These are phyloP conservation scores for Amphicarpaea edgeworthii DNA, from an alignment of 306 rosid species.

Conservation along the genomic window DNA sequence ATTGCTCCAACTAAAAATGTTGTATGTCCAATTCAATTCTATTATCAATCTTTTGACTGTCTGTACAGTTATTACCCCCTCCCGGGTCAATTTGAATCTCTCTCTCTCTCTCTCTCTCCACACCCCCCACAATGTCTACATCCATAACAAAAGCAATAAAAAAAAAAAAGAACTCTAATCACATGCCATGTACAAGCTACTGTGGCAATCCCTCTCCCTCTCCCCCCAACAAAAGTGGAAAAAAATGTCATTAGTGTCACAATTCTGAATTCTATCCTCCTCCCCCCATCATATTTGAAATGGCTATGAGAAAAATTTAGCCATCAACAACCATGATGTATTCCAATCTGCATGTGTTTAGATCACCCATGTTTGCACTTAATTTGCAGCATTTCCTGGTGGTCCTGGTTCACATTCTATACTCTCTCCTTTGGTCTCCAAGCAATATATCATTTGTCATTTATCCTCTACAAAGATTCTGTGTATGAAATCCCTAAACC, in stretches of 20 bases:
- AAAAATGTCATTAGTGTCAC: slow-evolving; percentile 26
- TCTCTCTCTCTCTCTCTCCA: too few relatives aligned
- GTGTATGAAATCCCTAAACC: slow-evolving; percentile 64
- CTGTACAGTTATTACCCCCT: slow-evolving; percentile 54
- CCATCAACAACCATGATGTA: slow-evolving; percentile 45
- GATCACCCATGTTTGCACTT: slow-evolving; percentile 18
- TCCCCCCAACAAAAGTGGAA: slow-evolving; percentile 23
- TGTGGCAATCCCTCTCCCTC: slow-evolving; percentile 32
- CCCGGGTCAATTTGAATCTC: slow-evolving; percentile 45
- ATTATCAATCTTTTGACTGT: slow-evolving; percentile 52
- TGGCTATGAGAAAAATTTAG: slow-evolving; percentile 58
- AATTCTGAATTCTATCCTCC: neutral
- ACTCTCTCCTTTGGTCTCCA: slow-evolving; percentile 30
- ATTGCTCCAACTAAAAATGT: slow-evolving; percentile 43
- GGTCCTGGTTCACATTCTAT: slow-evolving; percentile 29
- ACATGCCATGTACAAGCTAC: slow-evolving; percentile 49
- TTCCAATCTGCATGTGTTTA: slow-evolving; percentile 26
- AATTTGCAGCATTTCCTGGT: slow-evolving; percentile 31
- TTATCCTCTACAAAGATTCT: slow-evolving; percentile 68
- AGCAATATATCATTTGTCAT: slow-evolving; percentile 35
- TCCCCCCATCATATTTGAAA: slow-evolving; percentile 39
- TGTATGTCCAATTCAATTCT: slow-evolving; percentile 54
- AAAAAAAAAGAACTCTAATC: slow-evolving; percentile 25
- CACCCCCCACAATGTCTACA: slow-evolving; percentile 49
- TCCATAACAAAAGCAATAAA: slow-evolving; percentile 43